Evolutionary conservation across 2,329 filamentous ascomycete species (phyloP), one percentile per base, ranked within the genome.

Genomic region (Fusarium sp.): DNA sequence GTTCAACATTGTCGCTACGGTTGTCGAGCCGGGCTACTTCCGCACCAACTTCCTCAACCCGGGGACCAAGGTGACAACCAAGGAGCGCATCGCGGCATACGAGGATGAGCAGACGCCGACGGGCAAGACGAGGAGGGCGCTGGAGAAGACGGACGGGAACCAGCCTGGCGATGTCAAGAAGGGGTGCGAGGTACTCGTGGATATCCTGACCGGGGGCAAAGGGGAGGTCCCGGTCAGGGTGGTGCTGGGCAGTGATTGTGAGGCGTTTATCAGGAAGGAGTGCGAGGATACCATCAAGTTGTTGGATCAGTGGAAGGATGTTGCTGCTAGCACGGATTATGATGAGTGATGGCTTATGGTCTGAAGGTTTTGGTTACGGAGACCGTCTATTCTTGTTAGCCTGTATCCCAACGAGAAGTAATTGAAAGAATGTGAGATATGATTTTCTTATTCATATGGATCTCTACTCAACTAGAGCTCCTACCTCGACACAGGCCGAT

Each of bases 81-180:
- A 76, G 48, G 75, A 79, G 13, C 76, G 80, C 0, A 70, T 80
- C 3, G 78, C 79, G 7, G 78, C 71, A 0, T 82, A 81, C 52
- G 70, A 74, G 2, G 77, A 76, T 7, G 75, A 74, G 56, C 40
- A 12, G 3, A 79, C 77, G 27, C 73, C 80, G 0, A 72, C 78
- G 9, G 79, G 78, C 0, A 53, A 70, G 46, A 52, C 59, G 30
- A 68, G 82, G 54, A 74, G 66, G 16, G 43, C 59, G 3, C 63
- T 88, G 34, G 74, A 76, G 4, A 43, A 46, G 3, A 76, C 77
- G 11, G 78, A 89, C 64, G 80, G 84, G 15, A 82, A 84, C 0
- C 88, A 90, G 78, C 82, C 80, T 0, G 89, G 89, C 0, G 87
- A 91, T 72, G 82, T 87, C 4, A 77, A 76, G 16, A 89, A 89